Evolutionary conservation across 2,329 filamentous ascomycete genomes (phyloP).

Genomic region (Coniochaeta hoffmannii): DNA sequence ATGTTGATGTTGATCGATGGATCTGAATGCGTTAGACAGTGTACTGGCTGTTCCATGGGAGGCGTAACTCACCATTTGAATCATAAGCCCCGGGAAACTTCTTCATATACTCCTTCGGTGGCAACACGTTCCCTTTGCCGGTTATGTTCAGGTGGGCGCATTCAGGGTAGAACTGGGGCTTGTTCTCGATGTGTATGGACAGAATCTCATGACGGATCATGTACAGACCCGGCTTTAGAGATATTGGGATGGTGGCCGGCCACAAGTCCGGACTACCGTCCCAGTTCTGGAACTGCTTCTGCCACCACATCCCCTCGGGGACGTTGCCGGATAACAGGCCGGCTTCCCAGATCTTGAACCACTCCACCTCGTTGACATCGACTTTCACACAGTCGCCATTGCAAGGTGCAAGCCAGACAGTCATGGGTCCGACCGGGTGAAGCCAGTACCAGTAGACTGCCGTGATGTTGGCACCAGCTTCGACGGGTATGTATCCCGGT

Average conservation of each 20-base stretch:
- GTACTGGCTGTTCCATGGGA: not conserved
- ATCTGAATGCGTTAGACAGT: constrained; percentile 17
- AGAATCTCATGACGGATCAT: constrained; percentile 45
- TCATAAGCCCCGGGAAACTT: constrained; percentile 29
- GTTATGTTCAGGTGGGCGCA: constrained; percentile 29
- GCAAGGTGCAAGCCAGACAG: constrained; percentile 28
- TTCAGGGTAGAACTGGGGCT: constrained; percentile 35
- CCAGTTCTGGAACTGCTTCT: constrained; percentile 30
- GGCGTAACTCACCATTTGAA: constrained; percentile 21
- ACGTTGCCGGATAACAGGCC: constrained; percentile 25
- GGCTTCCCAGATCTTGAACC: constrained; percentile 36
- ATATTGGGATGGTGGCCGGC: constrained; percentile 36
- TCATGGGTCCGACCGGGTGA: constrained; percentile 32
- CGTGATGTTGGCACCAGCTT: constrained; percentile 26
- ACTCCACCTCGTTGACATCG: constrained; percentile 23
- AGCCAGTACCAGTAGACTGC: constrained; percentile 34
- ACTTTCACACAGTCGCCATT: constrained; percentile 20
- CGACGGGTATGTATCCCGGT: constrained; percentile 27
- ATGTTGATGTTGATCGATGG: constrained; percentile 29
- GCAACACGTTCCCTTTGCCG: constrained; percentile 19
- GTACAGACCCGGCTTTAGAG: constrained; percentile 38
- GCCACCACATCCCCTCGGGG: constrained; percentile 28
- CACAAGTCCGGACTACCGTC: constrained; percentile 30
- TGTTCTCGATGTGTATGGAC: constrained; percentile 40
- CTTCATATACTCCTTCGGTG: constrained; percentile 19